A percentile compares a stretch with the other conserved stretches of the same genome.
These are phyloP conservation scores for Aspergillus arachidicola DNA, from an alignment of 2,329 filamentous ascomycete species.

Conservation along the genomic window DNA sequence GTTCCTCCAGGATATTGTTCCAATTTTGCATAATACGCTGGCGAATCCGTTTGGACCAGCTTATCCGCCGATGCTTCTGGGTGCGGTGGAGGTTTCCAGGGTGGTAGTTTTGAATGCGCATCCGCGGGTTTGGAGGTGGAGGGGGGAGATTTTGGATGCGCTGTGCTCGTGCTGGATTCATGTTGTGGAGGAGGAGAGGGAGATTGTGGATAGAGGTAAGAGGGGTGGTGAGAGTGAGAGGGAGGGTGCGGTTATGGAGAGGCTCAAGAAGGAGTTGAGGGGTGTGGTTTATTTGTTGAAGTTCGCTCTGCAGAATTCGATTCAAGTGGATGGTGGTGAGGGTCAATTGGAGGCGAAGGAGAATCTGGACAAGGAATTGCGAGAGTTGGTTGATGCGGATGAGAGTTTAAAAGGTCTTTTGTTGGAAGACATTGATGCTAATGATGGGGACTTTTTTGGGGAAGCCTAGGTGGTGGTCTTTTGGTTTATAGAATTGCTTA, in stretches of 20 bases:
- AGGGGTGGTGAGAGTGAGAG: conserved; percentile 6
- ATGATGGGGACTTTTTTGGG: conserved; percentile 22
- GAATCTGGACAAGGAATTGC: conserved; percentile 37
- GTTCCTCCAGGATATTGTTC: conserved; percentile 63
- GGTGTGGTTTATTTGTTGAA: conserved; percentile 32
- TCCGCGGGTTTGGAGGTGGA: conserved; percentile 67
- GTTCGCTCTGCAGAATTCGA: conserved; percentile 32
- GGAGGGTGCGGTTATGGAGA: conserved; percentile 13
- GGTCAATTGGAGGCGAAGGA: conserved; percentile 28
- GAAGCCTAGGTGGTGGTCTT: neutral
- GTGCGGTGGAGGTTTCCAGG: conserved; percentile 58
- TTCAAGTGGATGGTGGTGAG: conserved; percentile 18
- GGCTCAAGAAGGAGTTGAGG: conserved; percentile 33
- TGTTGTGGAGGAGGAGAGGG: conserved; percentile 43
- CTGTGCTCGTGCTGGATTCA: conserved; percentile 66
- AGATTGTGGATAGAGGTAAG: conserved; percentile 9
- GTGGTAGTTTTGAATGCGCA: conserved; percentile 65
- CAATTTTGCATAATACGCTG: conserved; percentile 66
- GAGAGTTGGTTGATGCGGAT: conserved; percentile 40
- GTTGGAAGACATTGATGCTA: conserved; percentile 19
- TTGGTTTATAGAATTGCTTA: neutral
- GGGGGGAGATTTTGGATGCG: conserved; percentile 65
- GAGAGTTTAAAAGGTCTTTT: conserved; percentile 34
- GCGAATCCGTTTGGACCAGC: conserved; percentile 68
- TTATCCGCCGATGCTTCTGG: conserved; percentile 56